A percentile compares a stretch with the other conserved stretches of the same genome.
phyloP scores from a whole-genome alignment of 176 grass and related monocot species.

The bread wheat (Triticum aestivum) region IWGSC_CS_RefSeq_v2.1 NC_057812.1:174599142-174599641 shows the following conservation, averaged over 20 bases:
- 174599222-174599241: constrained; percentile 84
- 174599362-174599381: constrained; percentile 23
- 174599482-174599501: background rate
- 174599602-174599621: constrained; percentile 19
- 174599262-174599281: constrained; percentile 72
- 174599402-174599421: constrained; percentile 86
- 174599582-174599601: constrained; percentile 80
- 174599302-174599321: constrained; percentile 68
- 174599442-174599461: constrained; percentile 62
- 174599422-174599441: constrained; percentile 82
- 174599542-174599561: constrained; percentile 64
- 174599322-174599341: constrained; percentile 33
- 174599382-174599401: background rate
- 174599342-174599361: constrained; percentile 8
- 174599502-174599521: background rate
- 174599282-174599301: constrained; percentile 84
- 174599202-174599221: background rate
- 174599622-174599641: background rate
- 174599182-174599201: constrained; percentile 9
- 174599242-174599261: constrained; percentile 93
- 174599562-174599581: constrained; percentile 46
- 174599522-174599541: constrained; percentile 69
- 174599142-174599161: background rate
- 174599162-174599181: background rate
- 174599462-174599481: constrained; percentile 14